These are phyloP conservation scores for Sclerotinia subarctica DNA, from an alignment of 2,329 filamentous ascomycete genomes.

Conservation along the genomic window DNA sequence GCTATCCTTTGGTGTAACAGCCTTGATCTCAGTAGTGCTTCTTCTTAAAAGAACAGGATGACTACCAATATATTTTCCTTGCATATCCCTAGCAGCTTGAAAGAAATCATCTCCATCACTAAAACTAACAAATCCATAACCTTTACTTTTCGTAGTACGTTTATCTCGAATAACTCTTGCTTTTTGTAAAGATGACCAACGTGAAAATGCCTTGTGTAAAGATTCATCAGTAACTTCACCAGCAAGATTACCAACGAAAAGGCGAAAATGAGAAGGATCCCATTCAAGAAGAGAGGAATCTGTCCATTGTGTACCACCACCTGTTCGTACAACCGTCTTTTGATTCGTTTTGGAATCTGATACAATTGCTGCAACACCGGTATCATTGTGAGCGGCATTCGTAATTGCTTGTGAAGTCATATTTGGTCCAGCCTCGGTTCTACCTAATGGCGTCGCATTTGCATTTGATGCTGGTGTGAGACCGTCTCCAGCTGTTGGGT, in stretches of 20 bases:
- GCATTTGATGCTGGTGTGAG: slow-evolving; percentile 45
- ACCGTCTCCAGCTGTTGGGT: slow-evolving; percentile 42
- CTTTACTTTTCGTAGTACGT: slow-evolving; percentile 91
- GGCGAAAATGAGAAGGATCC: slow-evolving; percentile 89
- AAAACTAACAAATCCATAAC: slow-evolving; percentile 96
- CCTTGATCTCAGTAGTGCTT: slow-evolving; percentile 87
- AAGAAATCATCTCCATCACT: slow-evolving; percentile 95
- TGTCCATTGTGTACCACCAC: slow-evolving; percentile 89
- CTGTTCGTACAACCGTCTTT: slow-evolving; percentile 83
- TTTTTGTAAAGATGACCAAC: slow-evolving; percentile 85
- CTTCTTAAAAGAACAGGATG: slow-evolving; percentile 86
- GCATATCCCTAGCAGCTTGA: slow-evolving; percentile 94
- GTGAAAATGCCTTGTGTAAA: slow-evolving; percentile 86
- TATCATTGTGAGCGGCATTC: slow-evolving; percentile 46
- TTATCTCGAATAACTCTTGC: slow-evolving; percentile 94
- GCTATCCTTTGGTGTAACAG: slow-evolving; percentile 64
- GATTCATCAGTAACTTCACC: slow-evolving; percentile 97
- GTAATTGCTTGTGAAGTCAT: slow-evolving; percentile 69
- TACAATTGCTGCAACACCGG: slow-evolving; percentile 44
- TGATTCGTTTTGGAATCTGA: slow-evolving; percentile 55
- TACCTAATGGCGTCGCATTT: slow-evolving; percentile 45
- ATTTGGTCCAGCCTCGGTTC: slow-evolving; percentile 54
- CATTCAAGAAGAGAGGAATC: slow-evolving; percentile 88
- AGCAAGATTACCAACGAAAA: slow-evolving; percentile 95
- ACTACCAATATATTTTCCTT: slow-evolving; percentile 98